Evolutionary conservation across 2,329 filamentous ascomycete genomes (phyloP).

Genomic region (Metarhizium sp.): DNA sequence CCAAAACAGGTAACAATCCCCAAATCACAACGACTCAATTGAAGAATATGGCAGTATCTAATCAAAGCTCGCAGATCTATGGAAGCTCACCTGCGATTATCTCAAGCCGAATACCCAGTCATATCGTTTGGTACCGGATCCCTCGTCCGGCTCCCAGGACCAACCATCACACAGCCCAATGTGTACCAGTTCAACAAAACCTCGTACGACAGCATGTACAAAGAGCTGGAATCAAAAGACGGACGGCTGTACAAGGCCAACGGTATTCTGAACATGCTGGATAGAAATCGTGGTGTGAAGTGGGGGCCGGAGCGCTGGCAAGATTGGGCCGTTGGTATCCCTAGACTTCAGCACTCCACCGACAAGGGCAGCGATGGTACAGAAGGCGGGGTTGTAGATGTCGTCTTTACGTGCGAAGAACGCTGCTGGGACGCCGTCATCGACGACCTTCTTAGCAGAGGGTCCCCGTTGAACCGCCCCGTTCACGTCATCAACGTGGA

Average conservation of each 20-base stretch:
- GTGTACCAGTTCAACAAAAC: slow-evolving; percentile 98
- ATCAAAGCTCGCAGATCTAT: slow-evolving; percentile 40
- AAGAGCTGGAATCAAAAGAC: slow-evolving; percentile 81
- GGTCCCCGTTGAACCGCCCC: slow-evolving; percentile 77
- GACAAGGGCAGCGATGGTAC: slow-evolving; percentile 73
- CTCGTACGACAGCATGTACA: slow-evolving; percentile 90
- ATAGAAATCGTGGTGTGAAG: slow-evolving; percentile 84
- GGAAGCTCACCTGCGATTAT: slow-evolving; percentile 94
- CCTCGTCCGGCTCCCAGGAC: slow-evolving; percentile 84
- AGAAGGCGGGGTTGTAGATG: slow-evolving; percentile 82
- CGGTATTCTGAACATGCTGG: slow-evolving; percentile 91
- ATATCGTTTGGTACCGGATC: slow-evolving; percentile 97
- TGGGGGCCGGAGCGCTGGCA: slow-evolving; percentile 96
- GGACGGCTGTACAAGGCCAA: slow-evolving; percentile 81
- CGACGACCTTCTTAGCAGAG: slow-evolving; percentile 81
- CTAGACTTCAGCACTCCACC: slow-evolving; percentile 63
- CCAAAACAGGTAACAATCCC: slow-evolving; percentile 68
- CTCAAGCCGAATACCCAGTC: slow-evolving; percentile 81
- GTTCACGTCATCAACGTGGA: slow-evolving; percentile 98
- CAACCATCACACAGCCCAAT: slow-evolving; percentile 85
- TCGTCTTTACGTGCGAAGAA: slow-evolving; percentile 96
- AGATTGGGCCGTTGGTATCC: slow-evolving; percentile 86
- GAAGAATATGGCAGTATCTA: neutral
- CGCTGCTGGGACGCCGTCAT: slow-evolving; percentile 97
- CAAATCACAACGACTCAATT: neutral